Evolutionary conservation across 2,329 filamentous ascomycete genomes (phyloP).

Genomic region (Aureobasidium sp.): DNA sequence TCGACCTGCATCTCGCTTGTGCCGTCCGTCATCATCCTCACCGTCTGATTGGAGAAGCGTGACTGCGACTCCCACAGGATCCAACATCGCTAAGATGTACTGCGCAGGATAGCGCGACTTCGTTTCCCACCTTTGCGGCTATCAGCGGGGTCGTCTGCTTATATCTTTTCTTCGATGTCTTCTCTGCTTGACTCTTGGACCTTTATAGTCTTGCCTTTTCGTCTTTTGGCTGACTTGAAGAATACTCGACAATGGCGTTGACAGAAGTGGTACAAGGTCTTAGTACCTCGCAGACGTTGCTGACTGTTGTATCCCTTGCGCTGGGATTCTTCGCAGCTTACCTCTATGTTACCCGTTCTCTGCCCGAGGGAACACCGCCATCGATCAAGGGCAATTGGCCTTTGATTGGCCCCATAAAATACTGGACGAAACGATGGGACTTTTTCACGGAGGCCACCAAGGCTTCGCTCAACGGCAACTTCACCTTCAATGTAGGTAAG

Average conservation of each 20-base stretch:
- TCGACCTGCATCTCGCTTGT: background rate
- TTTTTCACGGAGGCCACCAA: constrained; percentile 32
- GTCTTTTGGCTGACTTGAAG: too few relatives aligned
- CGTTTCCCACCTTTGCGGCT: too few relatives aligned
- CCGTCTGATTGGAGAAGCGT: background rate
- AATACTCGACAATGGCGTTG: background rate
- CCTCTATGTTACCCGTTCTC: constrained; percentile 17
- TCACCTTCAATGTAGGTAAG: constrained; percentile 41
- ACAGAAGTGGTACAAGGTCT: background rate
- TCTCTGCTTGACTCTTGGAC: background rate
- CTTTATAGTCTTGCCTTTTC: too few relatives aligned
- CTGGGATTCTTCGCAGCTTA: background rate
- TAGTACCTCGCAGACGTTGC: background rate
- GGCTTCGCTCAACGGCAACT: constrained; percentile 33
- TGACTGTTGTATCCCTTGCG: background rate
- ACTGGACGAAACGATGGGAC: constrained; percentile 39
- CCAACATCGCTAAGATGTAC: background rate
- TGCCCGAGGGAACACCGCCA: constrained; percentile 20
- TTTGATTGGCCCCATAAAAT: constrained; percentile 35
- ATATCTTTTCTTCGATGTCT: background rate
- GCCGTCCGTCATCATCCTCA: background rate
- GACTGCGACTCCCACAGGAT: background rate
- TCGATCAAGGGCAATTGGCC: constrained; percentile 26
- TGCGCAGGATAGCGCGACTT: background rate
- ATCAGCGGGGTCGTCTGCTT: background rate